phyloP scores from a whole-genome alignment of 495 filamentous ascomycete genomes.

The Podospora comata region DNA sequence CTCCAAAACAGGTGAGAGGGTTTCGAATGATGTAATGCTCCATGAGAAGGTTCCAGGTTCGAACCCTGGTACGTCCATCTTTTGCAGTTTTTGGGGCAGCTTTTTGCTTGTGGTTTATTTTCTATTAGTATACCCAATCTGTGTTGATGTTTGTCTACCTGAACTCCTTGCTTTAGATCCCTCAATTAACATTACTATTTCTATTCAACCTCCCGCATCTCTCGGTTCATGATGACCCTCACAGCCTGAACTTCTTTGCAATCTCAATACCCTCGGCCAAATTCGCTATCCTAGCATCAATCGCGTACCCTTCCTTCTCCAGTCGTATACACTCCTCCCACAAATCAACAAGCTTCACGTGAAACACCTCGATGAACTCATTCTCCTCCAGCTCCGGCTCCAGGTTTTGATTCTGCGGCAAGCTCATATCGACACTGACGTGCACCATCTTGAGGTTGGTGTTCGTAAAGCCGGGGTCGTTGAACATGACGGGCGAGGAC shows the following conservation, averaged over 20 bases:
- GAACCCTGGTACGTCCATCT: neutral
- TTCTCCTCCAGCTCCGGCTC: constrained; percentile 78
- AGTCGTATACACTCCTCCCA: constrained; percentile 65
- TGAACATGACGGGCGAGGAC: constrained; percentile 73
- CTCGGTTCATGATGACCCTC: constrained; percentile 10
- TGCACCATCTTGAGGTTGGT: constrained; percentile 84
- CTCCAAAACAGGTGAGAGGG: neutral
- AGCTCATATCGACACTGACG: constrained; percentile 70
- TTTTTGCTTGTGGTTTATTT: constrained; percentile 38
- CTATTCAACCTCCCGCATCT: neutral
- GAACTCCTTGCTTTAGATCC: neutral
- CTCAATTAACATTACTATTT: neutral
- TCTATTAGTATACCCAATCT: neutral
- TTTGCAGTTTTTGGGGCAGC: neutral
- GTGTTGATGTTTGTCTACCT: neutral
- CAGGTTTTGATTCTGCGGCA: constrained; percentile 63
- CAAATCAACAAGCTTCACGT: constrained; percentile 60
- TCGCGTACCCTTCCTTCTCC: constrained; percentile 73
- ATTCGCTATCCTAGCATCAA: constrained; percentile 81
- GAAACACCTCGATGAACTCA: constrained; percentile 88
- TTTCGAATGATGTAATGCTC: neutral
- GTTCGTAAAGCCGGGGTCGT: constrained; percentile 79
- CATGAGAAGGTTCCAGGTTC: neutral
- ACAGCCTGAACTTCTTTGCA: constrained; percentile 54
- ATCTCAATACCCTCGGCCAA: constrained; percentile 84